Percentiles rank a stretch among this genome's conserved stretches.
phyloP scores from a whole-genome alignment of 176 grass and related monocot genomes.

The Themeda triandra region DNA sequence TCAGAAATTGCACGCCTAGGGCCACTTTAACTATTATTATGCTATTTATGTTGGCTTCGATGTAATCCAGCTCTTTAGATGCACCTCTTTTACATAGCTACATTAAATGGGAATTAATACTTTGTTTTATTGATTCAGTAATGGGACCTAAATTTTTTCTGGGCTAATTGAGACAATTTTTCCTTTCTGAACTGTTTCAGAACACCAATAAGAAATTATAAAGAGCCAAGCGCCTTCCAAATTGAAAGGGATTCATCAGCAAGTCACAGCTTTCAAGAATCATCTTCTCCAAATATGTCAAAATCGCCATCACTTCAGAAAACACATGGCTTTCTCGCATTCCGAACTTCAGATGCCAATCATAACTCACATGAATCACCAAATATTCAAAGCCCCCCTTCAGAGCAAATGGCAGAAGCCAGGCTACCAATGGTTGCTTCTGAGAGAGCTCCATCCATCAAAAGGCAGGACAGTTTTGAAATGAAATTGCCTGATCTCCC shows the following conservation, averaged over 20 bases:
- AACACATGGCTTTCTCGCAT: slow-evolving; percentile 69
- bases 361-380: slow-evolving; percentile 83
- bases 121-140: background rate
- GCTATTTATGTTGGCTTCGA: background rate
- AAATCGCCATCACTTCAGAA: slow-evolving; percentile 94
- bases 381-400: slow-evolving; percentile 83
- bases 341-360: slow-evolving; percentile 71
- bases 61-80: slow-evolving; percentile 3
- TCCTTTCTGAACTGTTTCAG: slow-evolving; percentile 49
- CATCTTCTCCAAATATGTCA: slow-evolving; percentile 89
- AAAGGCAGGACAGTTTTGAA: slow-evolving; percentile 95
- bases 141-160: background rate
- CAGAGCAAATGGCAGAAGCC: slow-evolving; percentile 74
- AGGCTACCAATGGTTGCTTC: slow-evolving; percentile 53
- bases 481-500: slow-evolving; percentile 88
- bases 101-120: slow-evolving; percentile 1
- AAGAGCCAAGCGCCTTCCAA: slow-evolving; percentile 61
- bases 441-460: slow-evolving; percentile 76
- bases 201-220: slow-evolving; percentile 83
- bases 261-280: slow-evolving; percentile 75
- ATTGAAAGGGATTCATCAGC: slow-evolving; percentile 78
- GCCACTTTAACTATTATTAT: background rate
- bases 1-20: background rate
- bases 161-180: slow-evolving; percentile 1
- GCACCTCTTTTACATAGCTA: background rate